Percentiles rank a stretch among this genome's conserved stretches.
phyloP scores from a whole-genome alignment of 2,329 filamentous ascomycete species.

The Pseudopyrenochaeta lycopersici region DNA sequence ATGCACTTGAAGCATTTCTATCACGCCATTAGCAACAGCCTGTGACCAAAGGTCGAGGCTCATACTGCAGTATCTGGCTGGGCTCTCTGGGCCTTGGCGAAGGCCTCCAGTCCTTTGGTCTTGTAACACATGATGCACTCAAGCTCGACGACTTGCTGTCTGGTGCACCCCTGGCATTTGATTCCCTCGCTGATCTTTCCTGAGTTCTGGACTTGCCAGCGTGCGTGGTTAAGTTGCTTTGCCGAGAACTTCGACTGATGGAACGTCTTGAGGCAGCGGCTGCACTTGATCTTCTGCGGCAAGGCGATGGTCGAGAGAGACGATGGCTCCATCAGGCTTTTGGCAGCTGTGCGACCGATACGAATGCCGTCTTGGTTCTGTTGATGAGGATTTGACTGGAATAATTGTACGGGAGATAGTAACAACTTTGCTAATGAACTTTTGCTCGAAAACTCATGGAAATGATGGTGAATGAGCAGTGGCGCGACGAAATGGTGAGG shows the following conservation, averaged over 20 bases:
- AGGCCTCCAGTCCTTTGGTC: conserved; percentile 58
- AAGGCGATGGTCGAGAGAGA: conserved; percentile 7
- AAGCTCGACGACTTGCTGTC: conserved; percentile 55
- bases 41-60: no score
- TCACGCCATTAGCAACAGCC: no score
- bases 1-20: conserved; percentile 43
- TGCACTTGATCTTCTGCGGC: conserved; percentile 54
- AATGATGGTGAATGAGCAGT: no score
- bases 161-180: conserved; percentile 57
- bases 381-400: no score
- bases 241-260: conserved; percentile 54
- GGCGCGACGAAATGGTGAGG: no score
- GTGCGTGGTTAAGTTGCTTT: conserved; percentile 54
- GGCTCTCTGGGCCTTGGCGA: conserved; percentile 59
- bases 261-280: conserved; percentile 55
- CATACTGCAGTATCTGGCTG: conserved; percentile 58
- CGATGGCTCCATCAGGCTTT: no score
- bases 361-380: no score
- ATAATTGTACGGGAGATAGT: no score
- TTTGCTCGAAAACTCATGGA: no score
- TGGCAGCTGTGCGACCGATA: no score
- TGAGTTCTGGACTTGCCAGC: conserved; percentile 23
- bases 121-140: conserved; percentile 58
- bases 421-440: no score
- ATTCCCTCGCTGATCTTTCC: conserved; percentile 32